Evolutionary conservation across 305 asterid species (phyloP).

Genomic region (Petunia hybrid): DNA sequence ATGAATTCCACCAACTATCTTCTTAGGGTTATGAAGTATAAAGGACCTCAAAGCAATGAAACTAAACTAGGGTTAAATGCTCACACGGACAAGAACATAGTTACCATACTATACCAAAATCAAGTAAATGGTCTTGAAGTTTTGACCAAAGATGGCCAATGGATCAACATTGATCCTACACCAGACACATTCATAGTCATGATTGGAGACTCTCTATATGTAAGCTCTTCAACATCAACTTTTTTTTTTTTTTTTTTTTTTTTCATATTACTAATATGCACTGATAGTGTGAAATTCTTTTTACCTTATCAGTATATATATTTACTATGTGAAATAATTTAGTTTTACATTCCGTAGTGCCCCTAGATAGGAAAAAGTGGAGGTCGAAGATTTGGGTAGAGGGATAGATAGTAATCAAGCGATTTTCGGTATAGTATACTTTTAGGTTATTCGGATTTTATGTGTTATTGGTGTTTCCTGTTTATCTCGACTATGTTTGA

Average conservation of each 20-base stretch:
- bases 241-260: background rate
- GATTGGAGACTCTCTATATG: slow-evolving; percentile 57
- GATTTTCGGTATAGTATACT: no score
- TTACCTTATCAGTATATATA: no score
- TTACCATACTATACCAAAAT: slow-evolving; percentile 53
- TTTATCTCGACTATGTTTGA: no score
- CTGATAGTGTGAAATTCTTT: no score
- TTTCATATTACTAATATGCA: no score
- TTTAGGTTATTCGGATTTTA: no score
- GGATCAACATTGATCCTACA: slow-evolving; percentile 54
- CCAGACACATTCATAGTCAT: slow-evolving; percentile 51
- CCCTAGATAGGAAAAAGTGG: no score
- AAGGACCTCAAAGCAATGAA: slow-evolving; percentile 44
- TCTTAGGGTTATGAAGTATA: slow-evolving; percentile 56
- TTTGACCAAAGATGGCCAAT: slow-evolving; percentile 52
- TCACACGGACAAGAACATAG: slow-evolving; percentile 55
- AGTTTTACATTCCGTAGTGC: no score
- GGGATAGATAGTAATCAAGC: no score
- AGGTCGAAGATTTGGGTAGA: no score
- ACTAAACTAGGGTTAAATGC: slow-evolving; percentile 47
- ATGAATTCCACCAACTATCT: slow-evolving; percentile 56
- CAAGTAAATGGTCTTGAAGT: slow-evolving; percentile 57
- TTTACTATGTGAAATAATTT: no score
- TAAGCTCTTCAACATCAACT: slow-evolving; percentile 33
- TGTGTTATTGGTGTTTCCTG: no score